phyloP scores from a whole-genome alignment of 208 protist species.

The Trypanosoma platydactyli region DNA sequence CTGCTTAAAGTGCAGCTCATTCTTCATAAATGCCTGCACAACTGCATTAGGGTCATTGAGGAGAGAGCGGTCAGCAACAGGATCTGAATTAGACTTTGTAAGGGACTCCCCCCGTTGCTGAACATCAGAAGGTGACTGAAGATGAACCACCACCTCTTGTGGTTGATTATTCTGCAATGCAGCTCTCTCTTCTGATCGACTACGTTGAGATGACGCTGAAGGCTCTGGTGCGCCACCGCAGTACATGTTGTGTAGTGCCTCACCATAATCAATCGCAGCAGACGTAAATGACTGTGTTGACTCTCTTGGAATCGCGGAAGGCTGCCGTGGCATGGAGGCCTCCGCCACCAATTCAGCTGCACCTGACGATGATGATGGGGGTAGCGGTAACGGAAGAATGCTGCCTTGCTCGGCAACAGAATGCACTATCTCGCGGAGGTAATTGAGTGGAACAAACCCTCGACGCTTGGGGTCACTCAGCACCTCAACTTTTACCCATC shows the following conservation, averaged over 20 bases:
- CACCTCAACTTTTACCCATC: conserved; percentile 79
- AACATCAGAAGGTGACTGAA: conserved; percentile 4
- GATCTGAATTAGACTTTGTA: not conserved
- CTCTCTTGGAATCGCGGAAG: not conserved
- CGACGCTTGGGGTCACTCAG: conserved; percentile 27
- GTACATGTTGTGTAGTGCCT: conserved; percentile 17
- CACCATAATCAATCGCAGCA: conserved; percentile 22
- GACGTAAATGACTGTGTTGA: conserved; percentile 14
- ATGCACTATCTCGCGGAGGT: conserved; percentile 41
- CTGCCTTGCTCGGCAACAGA: not conserved
- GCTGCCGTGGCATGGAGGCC: conserved; percentile 3
- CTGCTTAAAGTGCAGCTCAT: conserved; percentile 84
- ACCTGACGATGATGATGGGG: too few species aligned
- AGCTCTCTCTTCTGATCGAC: not conserved
- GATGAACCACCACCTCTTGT: not conserved
- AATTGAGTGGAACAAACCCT: conserved; percentile 82
- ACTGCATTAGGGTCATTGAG: conserved; percentile 58
- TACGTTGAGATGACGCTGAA: not conserved
- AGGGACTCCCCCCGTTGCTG: not conserved
- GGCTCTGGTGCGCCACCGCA: not conserved
- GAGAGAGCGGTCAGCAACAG: conserved; percentile 30
- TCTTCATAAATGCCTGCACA: conserved; percentile 80
- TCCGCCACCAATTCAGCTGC: not conserved
- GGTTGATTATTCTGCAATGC: not conserved
- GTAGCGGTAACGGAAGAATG: not conserved